Evolutionary conservation across 2,329 filamentous ascomycete genomes (phyloP), one percentile per base, ranked within the genome.

Genomic region (Dactylellina parvicollis): DNA sequence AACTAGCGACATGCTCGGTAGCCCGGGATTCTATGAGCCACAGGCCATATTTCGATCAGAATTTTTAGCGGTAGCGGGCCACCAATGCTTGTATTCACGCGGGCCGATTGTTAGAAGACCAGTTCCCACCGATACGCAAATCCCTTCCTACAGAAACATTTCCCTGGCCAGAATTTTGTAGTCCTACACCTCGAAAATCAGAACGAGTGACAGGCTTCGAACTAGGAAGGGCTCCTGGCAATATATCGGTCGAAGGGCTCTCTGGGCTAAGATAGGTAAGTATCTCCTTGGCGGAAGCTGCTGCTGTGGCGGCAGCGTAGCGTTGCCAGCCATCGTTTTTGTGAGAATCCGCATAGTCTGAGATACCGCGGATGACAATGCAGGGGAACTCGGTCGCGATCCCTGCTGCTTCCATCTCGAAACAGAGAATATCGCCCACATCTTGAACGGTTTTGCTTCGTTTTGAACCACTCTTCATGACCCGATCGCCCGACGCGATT

Each of bases 311-410:
- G 0, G 77, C 76, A 0, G 77, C 76, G 24, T 74, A 77, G 3
- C 30, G 9, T 1, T 77, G 70, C 76, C 77, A 78, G 3, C 14
- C 5, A 14, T 77, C 62, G 42, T 77, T 77, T 50, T 78, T 77
- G 26, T 78, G 76, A 3, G 77, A 75, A 24, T 78, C 76, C 1
- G 74, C 64, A 38, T 78, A 77, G 36, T 78, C 62, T 7, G 65
- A 76, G 9, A 78, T 77, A 9, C 76, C 76, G 8, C 65, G 28
- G 62, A 75, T 26, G 18, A 54, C 46, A n/a, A 54, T 44, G 14
- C 44, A 69, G 14, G 54, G 44, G 18, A 44, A 46, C 20, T 57
- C 52, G 3, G 40, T 57, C 4, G 42, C 32, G 22, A 66, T 18
- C 7, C 61, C 61, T n/a, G 76, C 77, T 1, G 76, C 76, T 38